Base-by-base conservation (phyloP, 2,329 filamentous ascomycete genomes). In the Botrytis cinerea region DNA sequence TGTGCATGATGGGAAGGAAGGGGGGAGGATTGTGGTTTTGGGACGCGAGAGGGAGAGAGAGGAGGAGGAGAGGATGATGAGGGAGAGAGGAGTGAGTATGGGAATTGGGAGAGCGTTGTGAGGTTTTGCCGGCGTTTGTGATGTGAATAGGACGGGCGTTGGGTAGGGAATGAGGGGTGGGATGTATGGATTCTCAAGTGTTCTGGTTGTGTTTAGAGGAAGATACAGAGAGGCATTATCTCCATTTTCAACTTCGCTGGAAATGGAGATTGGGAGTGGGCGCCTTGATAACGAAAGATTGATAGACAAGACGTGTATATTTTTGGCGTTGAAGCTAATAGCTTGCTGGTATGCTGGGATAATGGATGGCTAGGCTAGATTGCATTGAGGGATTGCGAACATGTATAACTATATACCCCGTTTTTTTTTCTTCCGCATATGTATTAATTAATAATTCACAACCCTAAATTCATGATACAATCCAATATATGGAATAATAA, bases 1-100 rank as follows among this genome's bases (percentile, higher is more conserved):
- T 72, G 57, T 77, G 48, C 75, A 77, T 72, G 76, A 76, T n/a
- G 76, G 71, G 14, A 73, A 70, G 20, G 76, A 78, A 32, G 76
- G 74, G 38, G 76, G 74, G 22, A 73, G 71, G 7, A 57, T 73
- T 16, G 64, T 76, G 18, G 72, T 77, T 72, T 68, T 73, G 62
- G 74, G 63, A 28, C 71, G 72, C 62, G 51, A 18, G 16, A 28
- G 35, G 10, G 35, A 45, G 16, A 28, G 35, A 10, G 35, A 45
- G 46, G 51, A 35, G 67, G 66, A 28, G 48, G 70, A 32, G 38
- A 35, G 57, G 45, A 9, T 40, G 28, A 28, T 40, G 25, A 22
- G 12, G 28, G 40, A 57, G 9, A 40, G 8, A 38, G 45, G 40
- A 9, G 8, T 9, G 22, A 16, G 22, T 1, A 54, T 20, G 32